Evolutionary conservation across 2,329 filamentous ascomycete genomes (phyloP), one percentile per base, ranked within the genome.

Genomic region (Leptographium lundbergii): DNA sequence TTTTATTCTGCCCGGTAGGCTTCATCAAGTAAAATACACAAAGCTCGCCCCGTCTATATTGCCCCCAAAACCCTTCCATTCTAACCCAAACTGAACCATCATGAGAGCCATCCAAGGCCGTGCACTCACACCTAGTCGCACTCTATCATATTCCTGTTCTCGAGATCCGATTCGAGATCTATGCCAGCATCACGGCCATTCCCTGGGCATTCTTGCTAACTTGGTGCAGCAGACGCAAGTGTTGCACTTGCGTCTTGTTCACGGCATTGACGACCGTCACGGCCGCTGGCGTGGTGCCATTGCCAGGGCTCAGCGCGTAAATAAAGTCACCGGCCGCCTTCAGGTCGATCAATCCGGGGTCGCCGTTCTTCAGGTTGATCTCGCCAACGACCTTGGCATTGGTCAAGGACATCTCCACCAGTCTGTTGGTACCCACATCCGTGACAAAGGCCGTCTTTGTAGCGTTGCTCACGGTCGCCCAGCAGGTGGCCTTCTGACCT

Each of bases 391-490:
- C 70, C 11, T 70, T 73, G 0, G 80, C 81, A 60, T 81, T 74
- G 0, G 65, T 59, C 0, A 75, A 53, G 50, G 76, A 77, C 71
- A 86, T 77, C 69, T 86, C 81, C 0, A 85, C 74, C 0, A 87
- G 64, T 4, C 75, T 72, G 65, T 82, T 78, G 3, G 70, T 64
- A 0, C 60, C 76, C 0, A 78, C 79, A 62, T 86, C 83, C 0
- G 81, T 79, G 4, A 86, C 79, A 60, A 82, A 87, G 0, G 77
- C 79, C 0, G 74, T 80, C 9, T 72, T 69, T 0, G 78, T 81
- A 0, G 69, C 67, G 0, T 69, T 60, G 0, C 78, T 80, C 48
- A 83, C 70, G 1, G 80, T 72, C 0, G 71, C 74, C 82, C 82
- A 86, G 67, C 82, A 86, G 0, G 79, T 82, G 1, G 80, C 79